These are phyloP conservation scores for Aspergillus eucalypticola DNA, from an alignment of 2,329 filamentous ascomycete genomes.

Conservation along the genomic window DNA sequence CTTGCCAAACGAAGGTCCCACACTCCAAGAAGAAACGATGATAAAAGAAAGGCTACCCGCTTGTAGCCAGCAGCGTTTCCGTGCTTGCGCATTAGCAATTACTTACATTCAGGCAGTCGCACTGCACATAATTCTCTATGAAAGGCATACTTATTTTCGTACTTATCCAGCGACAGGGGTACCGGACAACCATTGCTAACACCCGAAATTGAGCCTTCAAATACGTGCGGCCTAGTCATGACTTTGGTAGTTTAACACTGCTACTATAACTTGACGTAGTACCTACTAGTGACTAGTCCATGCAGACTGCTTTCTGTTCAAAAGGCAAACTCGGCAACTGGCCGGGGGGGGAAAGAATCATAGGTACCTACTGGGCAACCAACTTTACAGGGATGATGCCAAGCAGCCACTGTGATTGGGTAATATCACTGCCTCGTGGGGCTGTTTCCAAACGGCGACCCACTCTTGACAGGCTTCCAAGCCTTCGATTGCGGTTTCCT, in stretches of 20 bases:
- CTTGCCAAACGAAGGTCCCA: too few species aligned
- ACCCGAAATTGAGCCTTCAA: too few species aligned
- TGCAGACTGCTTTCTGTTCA: neutral
- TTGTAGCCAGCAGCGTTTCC: neutral
- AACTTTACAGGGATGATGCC: conserved; percentile 3
- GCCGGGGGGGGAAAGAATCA: too few species aligned
- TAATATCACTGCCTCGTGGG: conserved; percentile 18
- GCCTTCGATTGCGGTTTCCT: conserved; percentile 20
- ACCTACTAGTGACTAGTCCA: neutral
- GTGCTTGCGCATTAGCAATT: neutral
- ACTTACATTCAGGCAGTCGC: neutral
- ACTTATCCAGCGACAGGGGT: neutral
- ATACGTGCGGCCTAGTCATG: too few species aligned
- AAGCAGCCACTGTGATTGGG: conserved; percentile 15
- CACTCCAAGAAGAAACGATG: too few species aligned
- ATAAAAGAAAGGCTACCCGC: too few species aligned
- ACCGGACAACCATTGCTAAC: neutral
- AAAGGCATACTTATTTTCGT: neutral
- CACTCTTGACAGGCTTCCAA: conserved; percentile 30
- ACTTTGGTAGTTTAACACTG: neutral
- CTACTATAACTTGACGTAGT: neutral
- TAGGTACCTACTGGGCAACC: neutral
- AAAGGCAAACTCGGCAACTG: neutral
- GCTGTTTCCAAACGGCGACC: conserved; percentile 20
- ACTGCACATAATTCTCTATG: neutral